Evolutionary conservation across 371 early-diverging fungal species (phyloP).

Genomic region (Blastocladiella emersonii): DNA sequence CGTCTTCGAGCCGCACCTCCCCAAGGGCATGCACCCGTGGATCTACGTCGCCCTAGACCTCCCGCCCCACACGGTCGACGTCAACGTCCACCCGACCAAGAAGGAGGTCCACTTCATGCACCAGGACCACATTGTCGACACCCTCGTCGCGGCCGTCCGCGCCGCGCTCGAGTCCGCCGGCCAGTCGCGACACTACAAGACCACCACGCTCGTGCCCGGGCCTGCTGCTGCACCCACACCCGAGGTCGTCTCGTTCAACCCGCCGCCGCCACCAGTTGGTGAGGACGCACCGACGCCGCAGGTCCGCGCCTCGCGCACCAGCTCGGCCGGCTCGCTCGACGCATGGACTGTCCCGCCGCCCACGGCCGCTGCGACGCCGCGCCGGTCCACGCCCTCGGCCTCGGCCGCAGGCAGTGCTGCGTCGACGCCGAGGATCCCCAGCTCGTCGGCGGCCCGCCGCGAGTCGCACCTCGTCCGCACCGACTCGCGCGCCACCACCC

Average conservation of each 20-base stretch:
- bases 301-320: too few relatives aligned
- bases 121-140: slow-evolving; percentile 62
- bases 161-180: not conserved
- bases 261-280: too few relatives aligned
- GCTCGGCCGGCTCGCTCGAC: too few relatives aligned
- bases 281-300: too few relatives aligned
- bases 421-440: too few relatives aligned
- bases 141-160: not conserved
- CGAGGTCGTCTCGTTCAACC: too few relatives aligned
- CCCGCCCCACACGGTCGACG: slow-evolving; percentile 77
- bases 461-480: not conserved
- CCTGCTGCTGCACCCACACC: too few relatives aligned
- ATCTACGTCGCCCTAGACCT: slow-evolving; percentile 77
- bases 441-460: too few relatives aligned
- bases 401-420: too few relatives aligned
- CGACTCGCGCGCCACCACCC: not conserved
- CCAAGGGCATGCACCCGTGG: slow-evolving; percentile 81
- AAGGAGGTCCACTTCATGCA: slow-evolving; percentile 75
- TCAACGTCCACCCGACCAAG: slow-evolving; percentile 98
- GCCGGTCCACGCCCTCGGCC: too few relatives aligned
- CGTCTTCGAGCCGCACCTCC: slow-evolving; percentile 63
- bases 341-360: too few relatives aligned
- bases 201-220: not conserved
- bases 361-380: too few relatives aligned
- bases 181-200: not conserved